These are phyloP conservation scores for Neurospora crassa DNA, from an alignment of 2,329 filamentous ascomycete species.

Conservation along the genomic window DNA sequence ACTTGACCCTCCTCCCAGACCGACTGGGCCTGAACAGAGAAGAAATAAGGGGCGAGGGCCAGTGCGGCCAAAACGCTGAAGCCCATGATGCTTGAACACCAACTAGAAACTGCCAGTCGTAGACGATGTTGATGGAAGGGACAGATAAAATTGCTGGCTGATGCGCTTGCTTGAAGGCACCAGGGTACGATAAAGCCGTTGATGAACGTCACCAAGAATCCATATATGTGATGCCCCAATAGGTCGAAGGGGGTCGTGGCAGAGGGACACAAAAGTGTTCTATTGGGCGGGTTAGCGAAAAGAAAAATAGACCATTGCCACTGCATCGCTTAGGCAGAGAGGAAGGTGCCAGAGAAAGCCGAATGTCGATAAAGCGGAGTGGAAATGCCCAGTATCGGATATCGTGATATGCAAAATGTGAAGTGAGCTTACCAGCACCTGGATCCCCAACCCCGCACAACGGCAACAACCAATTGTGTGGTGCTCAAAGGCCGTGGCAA, in stretches of 20 bases:
- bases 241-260: not conserved
- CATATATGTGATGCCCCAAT: not conserved
- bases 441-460: not conserved
- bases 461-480: not conserved
- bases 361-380: not conserved
- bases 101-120: too few relatives aligned
- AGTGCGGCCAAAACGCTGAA: conserved; percentile 18
- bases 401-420: not conserved
- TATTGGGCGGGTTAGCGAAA: not conserved
- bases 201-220: not conserved
- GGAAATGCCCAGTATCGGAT: not conserved
- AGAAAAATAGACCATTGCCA: not conserved
- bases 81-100: conserved; percentile 21
- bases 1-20: conserved; percentile 43
- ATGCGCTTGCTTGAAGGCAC: not conserved
- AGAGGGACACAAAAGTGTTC: not conserved
- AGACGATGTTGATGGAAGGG: not conserved
- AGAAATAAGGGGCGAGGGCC: conserved; percentile 21
- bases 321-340: not conserved
- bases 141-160: not conserved
- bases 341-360: not conserved
- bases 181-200: not conserved
- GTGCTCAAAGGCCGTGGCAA: not conserved
- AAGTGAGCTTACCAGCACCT: not conserved
- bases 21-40: conserved; percentile 28